These are phyloP conservation scores for Ganoderma sinense DNA, from an alignment of 1,284 basidiomycete species.

Conservation along the genomic window DNA sequence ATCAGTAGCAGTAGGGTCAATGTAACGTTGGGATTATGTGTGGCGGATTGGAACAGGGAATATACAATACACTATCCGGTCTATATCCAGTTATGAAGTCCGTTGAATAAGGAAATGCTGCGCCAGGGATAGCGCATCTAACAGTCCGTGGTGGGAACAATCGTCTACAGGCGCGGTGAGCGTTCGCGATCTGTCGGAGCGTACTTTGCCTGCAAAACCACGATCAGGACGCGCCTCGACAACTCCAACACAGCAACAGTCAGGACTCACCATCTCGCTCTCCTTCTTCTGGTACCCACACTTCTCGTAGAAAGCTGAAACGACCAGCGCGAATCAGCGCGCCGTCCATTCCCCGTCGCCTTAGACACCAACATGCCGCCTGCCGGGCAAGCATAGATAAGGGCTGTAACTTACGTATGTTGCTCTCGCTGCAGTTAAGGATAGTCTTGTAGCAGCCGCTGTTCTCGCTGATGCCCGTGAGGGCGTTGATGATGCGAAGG, in stretches of 20 bases:
- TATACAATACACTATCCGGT: constrained; percentile 27
- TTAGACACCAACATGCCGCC: background rate
- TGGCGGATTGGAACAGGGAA: constrained; percentile 10
- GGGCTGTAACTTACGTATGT: constrained; percentile 77
- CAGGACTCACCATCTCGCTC: constrained; percentile 80
- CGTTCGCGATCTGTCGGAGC: constrained; percentile 49
- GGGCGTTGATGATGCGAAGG: constrained; percentile 84
- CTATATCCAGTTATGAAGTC: constrained; percentile 25
- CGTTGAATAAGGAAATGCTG: constrained; percentile 11
- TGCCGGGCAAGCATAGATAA: constrained; percentile 13
- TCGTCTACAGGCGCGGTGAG: constrained; percentile 44
- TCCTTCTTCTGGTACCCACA: constrained; percentile 93
- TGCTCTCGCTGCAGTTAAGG: constrained; percentile 91
- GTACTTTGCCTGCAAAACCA: constrained; percentile 56
- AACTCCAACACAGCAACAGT: background rate
- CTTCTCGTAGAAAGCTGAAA: constrained; percentile 93
- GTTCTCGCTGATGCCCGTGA: constrained; percentile 82
- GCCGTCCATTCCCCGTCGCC: background rate
- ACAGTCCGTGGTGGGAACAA: constrained; percentile 5
- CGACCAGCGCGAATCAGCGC: constrained; percentile 10
- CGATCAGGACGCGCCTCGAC: constrained; percentile 3
- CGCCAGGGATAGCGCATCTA: background rate
- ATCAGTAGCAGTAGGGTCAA: background rate
- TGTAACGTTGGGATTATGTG: constrained; percentile 16
- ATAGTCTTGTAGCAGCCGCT: constrained; percentile 95